A percentile compares a stretch with the other conserved stretches of the same genome.
Conservation (phyloP, 352 stramenopile species). For the Phytophthora crassamura region DNA sequence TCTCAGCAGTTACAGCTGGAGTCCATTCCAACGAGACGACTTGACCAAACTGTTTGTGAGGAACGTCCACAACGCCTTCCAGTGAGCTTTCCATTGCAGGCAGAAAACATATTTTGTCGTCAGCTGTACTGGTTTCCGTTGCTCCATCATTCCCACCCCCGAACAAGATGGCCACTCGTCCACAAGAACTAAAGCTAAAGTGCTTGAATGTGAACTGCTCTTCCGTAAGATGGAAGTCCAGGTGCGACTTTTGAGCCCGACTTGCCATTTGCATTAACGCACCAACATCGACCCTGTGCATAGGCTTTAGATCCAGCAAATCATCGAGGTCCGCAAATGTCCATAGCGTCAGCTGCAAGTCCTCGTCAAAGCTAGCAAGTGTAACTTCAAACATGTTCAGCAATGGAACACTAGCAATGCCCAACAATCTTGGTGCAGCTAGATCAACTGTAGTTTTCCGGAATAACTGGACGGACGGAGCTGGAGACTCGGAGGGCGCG, state of each 20-base stretch:
- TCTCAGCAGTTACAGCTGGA: conserved; percentile 52
- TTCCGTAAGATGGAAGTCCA: conserved; percentile 50
- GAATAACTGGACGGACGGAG: conserved; percentile 47
- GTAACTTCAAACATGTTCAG: conserved; percentile 56
- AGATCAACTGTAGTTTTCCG: conserved; percentile 50
- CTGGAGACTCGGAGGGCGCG: conserved; percentile 6
- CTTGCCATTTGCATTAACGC: conserved; percentile 38
- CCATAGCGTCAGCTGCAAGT: conserved; percentile 57
- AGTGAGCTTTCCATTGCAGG: conserved; percentile 54
- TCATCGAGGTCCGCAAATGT: conserved; percentile 66
- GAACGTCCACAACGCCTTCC: conserved; percentile 61
- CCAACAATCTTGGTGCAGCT: conserved; percentile 32
- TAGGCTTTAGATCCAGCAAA: conserved; percentile 43
- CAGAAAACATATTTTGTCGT: conserved; percentile 58
- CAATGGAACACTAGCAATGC: conserved; percentile 51
- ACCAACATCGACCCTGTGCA: conserved; percentile 49
- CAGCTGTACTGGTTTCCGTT: conserved; percentile 14
- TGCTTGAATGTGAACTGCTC: conserved; percentile 55
- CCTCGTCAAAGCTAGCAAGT: conserved; percentile 53
- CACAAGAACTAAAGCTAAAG: conserved; percentile 61
- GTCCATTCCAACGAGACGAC: conserved; percentile 76
- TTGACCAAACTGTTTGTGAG: conserved; percentile 65
- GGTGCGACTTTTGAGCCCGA: conserved; percentile 28
- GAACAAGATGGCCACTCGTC: conserved; percentile 64
- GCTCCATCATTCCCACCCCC: conserved; percentile 17